Evolutionary conservation across 2,329 filamentous ascomycete genomes (phyloP), one percentile per base, ranked within the genome.

Genomic region (Colletotrichum brevisporum): DNA sequence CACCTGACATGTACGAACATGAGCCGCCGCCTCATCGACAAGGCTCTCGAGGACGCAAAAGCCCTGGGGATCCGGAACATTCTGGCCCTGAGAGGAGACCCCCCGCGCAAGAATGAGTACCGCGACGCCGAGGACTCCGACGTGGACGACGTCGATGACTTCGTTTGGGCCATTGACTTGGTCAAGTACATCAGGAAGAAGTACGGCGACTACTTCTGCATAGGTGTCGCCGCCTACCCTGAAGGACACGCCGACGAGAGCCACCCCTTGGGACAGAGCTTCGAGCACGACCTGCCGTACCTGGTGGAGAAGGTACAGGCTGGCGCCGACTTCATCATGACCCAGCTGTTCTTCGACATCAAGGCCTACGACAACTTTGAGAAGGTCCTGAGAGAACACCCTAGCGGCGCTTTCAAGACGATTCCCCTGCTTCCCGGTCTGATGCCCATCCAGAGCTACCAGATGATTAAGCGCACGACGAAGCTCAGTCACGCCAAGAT

Each of bases 1-100:
- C 96, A 99, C 79, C 85, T 99, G 73, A 99, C 96, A 3, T 99
- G 96, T 82, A 99, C 96, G 63, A 98, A 99, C 80, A 98, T 98
- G 95, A 96, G 92, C 78, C 89, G 91, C 73, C 88, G 87, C 58
- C 83, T 97, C 74, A 90, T 99, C 69, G 96, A 99, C 76, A 91
- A 95, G 78, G 93, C 95, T 0, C 83, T 99, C 73, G 93, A 97
- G 75, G 93, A 97, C 76, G 95, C 95, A 55, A 97, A 97, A 82
- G 92, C 88, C 10, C 83, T 98, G 55, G 96, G 96, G 0, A 94
- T 99, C 73, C 88, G 95, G 73, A 99, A 99, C 77, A 97, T 99
- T 63, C 85, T 99, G 53, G 96, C 96, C 4, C 83, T 99, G 72
- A 87, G 96, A 75, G 96, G 96, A 15, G 96, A 99, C 77, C 95